Evolutionary conservation across 2,329 filamentous ascomycete species (phyloP).

Genomic region (Xylariaceae sp.): DNA sequence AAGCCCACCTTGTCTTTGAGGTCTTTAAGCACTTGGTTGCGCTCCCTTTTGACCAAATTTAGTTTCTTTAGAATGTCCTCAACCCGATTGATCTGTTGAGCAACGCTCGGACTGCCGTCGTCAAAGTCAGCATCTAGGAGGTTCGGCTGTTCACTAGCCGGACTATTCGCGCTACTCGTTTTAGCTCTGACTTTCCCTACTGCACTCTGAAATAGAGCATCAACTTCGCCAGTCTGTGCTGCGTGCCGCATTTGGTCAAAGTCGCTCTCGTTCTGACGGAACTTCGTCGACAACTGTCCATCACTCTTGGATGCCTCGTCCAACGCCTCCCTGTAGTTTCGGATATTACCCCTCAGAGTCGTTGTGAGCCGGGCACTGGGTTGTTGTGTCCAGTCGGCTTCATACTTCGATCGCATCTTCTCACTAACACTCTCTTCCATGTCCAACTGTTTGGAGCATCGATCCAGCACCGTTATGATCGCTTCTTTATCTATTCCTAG

Average conservation of each 20-base stretch:
- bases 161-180: constrained; percentile 57
- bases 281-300: constrained; percentile 73
- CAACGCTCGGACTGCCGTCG: constrained; percentile 73
- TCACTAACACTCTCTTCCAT: constrained; percentile 98
- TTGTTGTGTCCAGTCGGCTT: constrained; percentile 93
- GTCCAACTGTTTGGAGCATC: constrained; percentile 82
- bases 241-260: constrained; percentile 95
- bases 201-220: constrained; percentile 82
- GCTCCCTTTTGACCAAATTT: constrained; percentile 86
- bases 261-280: constrained; percentile 80
- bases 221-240: constrained; percentile 79
- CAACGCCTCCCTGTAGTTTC: constrained; percentile 81
- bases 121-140: constrained; percentile 90
- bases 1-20: constrained; percentile 85
- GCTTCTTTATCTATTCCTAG: constrained; percentile 73
- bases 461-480: constrained; percentile 69
- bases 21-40: constrained; percentile 89
- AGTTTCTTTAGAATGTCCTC: constrained; percentile 89
- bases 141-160: constrained; percentile 64
- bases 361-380: constrained; percentile 86
- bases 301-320: constrained; percentile 89
- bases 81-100: constrained; percentile 83
- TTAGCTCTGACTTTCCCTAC: constrained; percentile 73
- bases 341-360: constrained; percentile 80
- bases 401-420: constrained; percentile 98